Percentiles rank a stretch among this genome's conserved stretches.
These are phyloP conservation scores for Lipomyces orientalis DNA, from an alignment of 805 yeast genomes.

Conservation along the genomic window DNA sequence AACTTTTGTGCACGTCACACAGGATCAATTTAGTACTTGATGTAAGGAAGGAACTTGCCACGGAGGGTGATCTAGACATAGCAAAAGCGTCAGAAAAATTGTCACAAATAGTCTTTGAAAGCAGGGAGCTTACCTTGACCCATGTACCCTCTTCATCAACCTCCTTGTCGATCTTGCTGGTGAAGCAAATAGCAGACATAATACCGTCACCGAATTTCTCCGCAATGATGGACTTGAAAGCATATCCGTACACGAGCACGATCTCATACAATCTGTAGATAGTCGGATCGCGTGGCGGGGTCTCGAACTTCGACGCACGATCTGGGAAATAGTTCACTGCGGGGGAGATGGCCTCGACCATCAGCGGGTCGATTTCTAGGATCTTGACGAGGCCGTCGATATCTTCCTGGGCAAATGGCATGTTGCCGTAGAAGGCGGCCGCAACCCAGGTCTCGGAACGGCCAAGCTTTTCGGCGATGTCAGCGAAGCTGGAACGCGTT, in stretches of 20 bases:
- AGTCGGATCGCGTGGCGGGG: constrained; percentile 36
- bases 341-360: constrained; percentile 31
- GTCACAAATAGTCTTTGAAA: not conserved
- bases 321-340: constrained; percentile 34
- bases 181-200: constrained; percentile 39
- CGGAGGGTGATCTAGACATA: constrained; percentile 32
- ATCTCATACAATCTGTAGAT: constrained; percentile 37
- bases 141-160: constrained; percentile 38
- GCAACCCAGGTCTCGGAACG: constrained; percentile 39
- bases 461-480: constrained; percentile 35
- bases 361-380: constrained; percentile 33
- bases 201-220: constrained; percentile 39
- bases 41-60: constrained; percentile 38
- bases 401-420: constrained; percentile 37
- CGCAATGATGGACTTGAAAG: constrained; percentile 35
- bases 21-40: constrained; percentile 32
- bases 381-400: constrained; percentile 26
- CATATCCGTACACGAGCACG: constrained; percentile 39
- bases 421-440: constrained; percentile 39
- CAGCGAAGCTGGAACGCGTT: constrained; percentile 30
- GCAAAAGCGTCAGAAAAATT: not conserved
- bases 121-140: constrained; percentile 22
- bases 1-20: not conserved
- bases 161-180: constrained; percentile 38
- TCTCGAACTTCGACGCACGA: constrained; percentile 29